A percentile compares a stretch with the other conserved stretches of the same genome.
Evolutionary conservation across 1,139 yeast species (phyloP).

Genomic region (Geotrichum restrictum): DNA sequence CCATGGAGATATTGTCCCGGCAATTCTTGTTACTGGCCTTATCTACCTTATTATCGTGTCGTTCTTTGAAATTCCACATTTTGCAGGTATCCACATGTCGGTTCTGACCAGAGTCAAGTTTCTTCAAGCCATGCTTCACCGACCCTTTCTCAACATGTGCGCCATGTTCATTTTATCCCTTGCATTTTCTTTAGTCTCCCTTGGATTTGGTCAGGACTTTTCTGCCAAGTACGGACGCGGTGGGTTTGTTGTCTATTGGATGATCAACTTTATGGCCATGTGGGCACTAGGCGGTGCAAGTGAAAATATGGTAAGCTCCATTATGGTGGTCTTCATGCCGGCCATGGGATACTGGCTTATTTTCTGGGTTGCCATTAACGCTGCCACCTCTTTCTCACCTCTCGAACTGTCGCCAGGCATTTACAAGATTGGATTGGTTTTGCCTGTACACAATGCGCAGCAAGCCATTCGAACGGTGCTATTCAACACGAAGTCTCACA

Average conservation of each 20-base stretch:
- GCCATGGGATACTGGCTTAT: conserved; percentile 60
- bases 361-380: conserved; percentile 55
- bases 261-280: conserved; percentile 56
- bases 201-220: conserved; percentile 57
- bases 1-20: conserved; percentile 49
- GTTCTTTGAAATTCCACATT: conserved; percentile 56
- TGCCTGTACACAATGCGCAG: conserved; percentile 60
- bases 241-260: conserved; percentile 66
- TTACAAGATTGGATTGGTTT: conserved; percentile 59
- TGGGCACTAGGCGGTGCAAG: conserved; percentile 61
- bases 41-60: conserved; percentile 71
- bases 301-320: conserved; percentile 52
- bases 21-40: conserved; percentile 71
- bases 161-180: conserved; percentile 53
- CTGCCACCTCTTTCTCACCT: conserved; percentile 61
- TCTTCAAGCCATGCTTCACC: conserved; percentile 47
- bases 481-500: conserved; percentile 51
- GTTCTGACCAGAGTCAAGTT: conserved; percentile 47
- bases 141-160: conserved; percentile 47
- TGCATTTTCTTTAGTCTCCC: conserved; percentile 54
- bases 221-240: conserved; percentile 52
- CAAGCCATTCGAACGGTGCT: conserved; percentile 56
- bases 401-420: conserved; percentile 51
- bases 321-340: conserved; percentile 48
- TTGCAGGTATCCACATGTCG: conserved; percentile 50